These are phyloP conservation scores for Verticillium isaacii DNA, from an alignment of 2,329 filamentous ascomycete genomes.

Conservation along the genomic window DNA sequence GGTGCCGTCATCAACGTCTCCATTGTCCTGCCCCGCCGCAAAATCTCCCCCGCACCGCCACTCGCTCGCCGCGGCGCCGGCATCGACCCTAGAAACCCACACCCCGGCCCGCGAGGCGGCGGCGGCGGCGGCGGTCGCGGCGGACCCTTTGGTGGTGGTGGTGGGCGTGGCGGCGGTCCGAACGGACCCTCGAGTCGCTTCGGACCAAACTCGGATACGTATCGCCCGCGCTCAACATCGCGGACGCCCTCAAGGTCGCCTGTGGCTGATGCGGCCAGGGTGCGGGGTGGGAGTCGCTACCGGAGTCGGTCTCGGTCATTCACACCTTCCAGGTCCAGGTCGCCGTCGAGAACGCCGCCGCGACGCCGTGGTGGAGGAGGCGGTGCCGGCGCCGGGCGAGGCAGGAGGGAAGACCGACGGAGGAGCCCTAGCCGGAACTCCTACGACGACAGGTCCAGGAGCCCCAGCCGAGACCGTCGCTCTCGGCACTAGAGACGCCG, in stretches of 20 bases:
- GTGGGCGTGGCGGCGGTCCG: constrained; percentile 31
- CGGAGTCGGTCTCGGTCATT: constrained; percentile 42
- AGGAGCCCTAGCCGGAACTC: constrained; percentile 25
- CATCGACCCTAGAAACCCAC: constrained; percentile 50
- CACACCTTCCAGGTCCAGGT: constrained; percentile 41
- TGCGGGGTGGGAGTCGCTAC: constrained; percentile 29
- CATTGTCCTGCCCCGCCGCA: constrained; percentile 78
- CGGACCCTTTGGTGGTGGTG: constrained; percentile 19
- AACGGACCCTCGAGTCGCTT: constrained; percentile 29
- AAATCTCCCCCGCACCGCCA: constrained; percentile 77
- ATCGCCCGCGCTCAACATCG: constrained; percentile 56
- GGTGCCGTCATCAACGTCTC: constrained; percentile 79
- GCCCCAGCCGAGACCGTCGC: neutral
- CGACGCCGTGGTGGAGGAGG: constrained; percentile 25
- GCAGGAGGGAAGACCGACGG: constrained; percentile 20
- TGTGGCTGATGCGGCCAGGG: constrained; percentile 18
- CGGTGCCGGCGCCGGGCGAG: constrained; percentile 17
- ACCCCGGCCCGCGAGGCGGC: constrained; percentile 23
- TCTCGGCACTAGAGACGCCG: neutral
- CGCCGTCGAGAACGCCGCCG: constrained; percentile 35
- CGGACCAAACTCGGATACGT: constrained; percentile 48
- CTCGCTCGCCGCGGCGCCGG: constrained; percentile 59
- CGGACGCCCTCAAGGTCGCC: constrained; percentile 37
- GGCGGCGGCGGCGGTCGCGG: constrained; percentile 27
- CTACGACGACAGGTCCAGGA: constrained; percentile 24